These are phyloP conservation scores for Kodamaea anthophila DNA, from an alignment of 1,139 yeast genomes.

Conservation along the genomic window DNA sequence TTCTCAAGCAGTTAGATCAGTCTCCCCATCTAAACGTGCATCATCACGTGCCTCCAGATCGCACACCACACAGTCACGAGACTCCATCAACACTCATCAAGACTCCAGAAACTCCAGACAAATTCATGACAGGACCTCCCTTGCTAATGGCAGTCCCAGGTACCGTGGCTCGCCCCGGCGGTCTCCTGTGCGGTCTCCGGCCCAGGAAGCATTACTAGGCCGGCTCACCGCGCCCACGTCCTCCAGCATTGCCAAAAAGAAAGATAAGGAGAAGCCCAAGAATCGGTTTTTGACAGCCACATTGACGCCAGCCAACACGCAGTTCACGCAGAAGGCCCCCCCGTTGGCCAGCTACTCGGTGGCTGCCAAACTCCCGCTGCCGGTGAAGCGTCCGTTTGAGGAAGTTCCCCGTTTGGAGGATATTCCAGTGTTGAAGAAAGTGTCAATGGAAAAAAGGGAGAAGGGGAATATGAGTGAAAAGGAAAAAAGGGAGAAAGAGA, in stretches of 20 bases:
- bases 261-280: constrained; percentile 12
- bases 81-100: no score
- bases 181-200: constrained; percentile 7
- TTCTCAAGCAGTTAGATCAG: no score
- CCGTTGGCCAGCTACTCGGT: constrained; percentile 6
- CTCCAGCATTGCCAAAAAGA: constrained; percentile 24
- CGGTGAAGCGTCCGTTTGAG: constrained; percentile 11
- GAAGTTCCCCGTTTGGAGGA: constrained; percentile 14
- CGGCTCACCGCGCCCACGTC: constrained; percentile 25
- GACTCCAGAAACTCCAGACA: no score
- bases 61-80: no score
- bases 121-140: not conserved
- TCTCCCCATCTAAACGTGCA: no score
- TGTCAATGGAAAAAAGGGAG: constrained; percentile 4
- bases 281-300: constrained; percentile 35
- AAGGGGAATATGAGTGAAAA: not conserved
- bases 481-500: not conserved
- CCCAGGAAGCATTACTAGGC: constrained; percentile 11
- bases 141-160: no score
- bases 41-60: no score
- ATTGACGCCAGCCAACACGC: constrained; percentile 23
- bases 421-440: constrained; percentile 23
- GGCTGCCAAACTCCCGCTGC: constrained; percentile 10
- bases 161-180: not conserved
- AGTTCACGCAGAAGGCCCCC: constrained; percentile 11